A percentile compares a stretch with the other conserved stretches of the same genome.
Conservation (phyloP, 2,329 filamentous ascomycete genomes). For the Botrytis deweyae region DNA sequence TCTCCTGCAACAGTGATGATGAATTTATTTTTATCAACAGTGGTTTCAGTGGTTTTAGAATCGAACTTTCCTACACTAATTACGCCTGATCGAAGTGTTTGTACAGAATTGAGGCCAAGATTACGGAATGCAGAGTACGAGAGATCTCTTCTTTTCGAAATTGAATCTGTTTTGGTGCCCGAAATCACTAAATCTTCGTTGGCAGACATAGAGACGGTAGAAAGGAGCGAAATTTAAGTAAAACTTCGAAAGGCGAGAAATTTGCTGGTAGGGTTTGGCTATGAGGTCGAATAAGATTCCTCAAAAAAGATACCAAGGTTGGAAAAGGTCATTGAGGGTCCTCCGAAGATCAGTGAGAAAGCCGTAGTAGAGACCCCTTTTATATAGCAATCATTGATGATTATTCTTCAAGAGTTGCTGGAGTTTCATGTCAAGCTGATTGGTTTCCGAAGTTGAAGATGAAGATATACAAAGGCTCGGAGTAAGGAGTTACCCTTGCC, state of each 20-base stretch:
- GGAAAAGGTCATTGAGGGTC: too few species aligned
- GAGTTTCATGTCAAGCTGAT: background rate
- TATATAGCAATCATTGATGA: too few species aligned
- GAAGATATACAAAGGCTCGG: too few species aligned
- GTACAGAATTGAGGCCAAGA: background rate
- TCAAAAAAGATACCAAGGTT: background rate
- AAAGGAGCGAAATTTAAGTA: background rate
- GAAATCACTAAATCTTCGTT: background rate
- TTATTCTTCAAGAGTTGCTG: background rate
- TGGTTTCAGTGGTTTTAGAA: background rate
- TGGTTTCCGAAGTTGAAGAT: background rate
- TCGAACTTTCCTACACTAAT: accelerated
- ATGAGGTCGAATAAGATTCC: background rate
- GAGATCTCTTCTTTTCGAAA: background rate
- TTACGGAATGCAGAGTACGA: background rate
- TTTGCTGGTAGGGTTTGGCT: background rate
- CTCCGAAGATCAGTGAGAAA: too few species aligned
- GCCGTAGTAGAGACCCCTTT: background rate
- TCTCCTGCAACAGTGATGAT: too few species aligned
- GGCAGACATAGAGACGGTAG: too few species aligned
- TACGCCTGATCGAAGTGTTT: background rate
- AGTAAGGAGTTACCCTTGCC: background rate
- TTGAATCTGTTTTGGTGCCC: background rate
- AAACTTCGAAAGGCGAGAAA: background rate
- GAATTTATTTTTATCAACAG: background rate